These are phyloP conservation scores for Xanthoparmelia taractica DNA, from an alignment of 495 filamentous ascomycete genomes.

Conservation along the genomic window DNA sequence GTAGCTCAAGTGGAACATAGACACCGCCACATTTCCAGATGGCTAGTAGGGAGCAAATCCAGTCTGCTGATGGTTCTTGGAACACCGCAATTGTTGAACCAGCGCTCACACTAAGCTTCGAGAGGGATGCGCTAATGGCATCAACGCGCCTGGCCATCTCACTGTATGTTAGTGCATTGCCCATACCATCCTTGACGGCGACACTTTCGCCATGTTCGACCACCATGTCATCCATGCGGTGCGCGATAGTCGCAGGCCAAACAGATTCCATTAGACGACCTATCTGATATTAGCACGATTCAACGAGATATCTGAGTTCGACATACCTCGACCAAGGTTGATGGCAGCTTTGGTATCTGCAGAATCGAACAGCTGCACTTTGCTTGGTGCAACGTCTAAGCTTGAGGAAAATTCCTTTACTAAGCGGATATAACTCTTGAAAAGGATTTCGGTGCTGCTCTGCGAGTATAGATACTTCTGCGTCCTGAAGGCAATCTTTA, in stretches of 20 bases:
- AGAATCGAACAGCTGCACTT: neutral
- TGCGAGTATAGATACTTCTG: constrained; percentile 13
- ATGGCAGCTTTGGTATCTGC: neutral
- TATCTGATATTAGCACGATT: neutral
- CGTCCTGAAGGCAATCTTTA: constrained; percentile 1
- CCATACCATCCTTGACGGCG: constrained; percentile 20
- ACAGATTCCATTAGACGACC: constrained; percentile 21
- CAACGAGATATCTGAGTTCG: neutral
- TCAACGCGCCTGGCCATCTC: constrained; percentile 14
- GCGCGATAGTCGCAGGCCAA: constrained; percentile 18
- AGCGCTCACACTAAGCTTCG: too few species aligned
- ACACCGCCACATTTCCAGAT: too few species aligned
- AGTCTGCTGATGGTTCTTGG: too few species aligned
- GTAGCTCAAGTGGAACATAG: too few species aligned
- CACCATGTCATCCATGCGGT: constrained; percentile 16
- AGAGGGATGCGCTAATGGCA: constrained; percentile 18
- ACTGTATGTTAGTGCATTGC: constrained; percentile 20
- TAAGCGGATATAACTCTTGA: constrained; percentile 19
- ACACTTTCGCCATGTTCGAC: constrained; percentile 8
- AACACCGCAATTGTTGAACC: too few species aligned
- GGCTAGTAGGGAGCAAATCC: too few species aligned
- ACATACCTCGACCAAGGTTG: neutral
- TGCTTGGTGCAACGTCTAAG: neutral
- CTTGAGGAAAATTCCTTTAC: neutral
- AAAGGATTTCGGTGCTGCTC: neutral